These are phyloP conservation scores for Vitis rupestris DNA, from an alignment of 164 flowering plant genomes.

Conservation along the genomic window DNA sequence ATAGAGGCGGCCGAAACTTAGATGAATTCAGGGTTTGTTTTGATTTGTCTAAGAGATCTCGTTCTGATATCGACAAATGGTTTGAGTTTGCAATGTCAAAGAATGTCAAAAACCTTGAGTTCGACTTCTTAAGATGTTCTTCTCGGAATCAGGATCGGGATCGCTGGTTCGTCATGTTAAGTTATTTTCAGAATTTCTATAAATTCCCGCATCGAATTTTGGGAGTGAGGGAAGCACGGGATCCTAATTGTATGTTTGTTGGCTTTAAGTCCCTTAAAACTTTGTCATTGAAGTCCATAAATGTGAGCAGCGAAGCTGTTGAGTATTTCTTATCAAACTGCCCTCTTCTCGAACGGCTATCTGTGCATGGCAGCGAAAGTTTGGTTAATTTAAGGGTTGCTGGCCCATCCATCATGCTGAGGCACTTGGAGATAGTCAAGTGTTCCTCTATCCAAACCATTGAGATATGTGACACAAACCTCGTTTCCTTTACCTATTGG, in stretches of 20 bases:
- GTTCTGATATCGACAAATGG: conserved; percentile 12
- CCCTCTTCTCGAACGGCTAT: conserved; percentile 5
- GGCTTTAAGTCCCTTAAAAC: conserved; percentile 11
- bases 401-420: conserved; percentile 5
- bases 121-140: conserved; percentile 14
- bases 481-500: conserved; percentile 15
- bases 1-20: background rate
- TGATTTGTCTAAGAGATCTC: conserved; percentile 12
- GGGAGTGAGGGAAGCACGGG: background rate
- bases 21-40: conserved; percentile 13
- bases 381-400: conserved; percentile 13
- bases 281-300: conserved; percentile 12
- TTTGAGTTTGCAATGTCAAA: conserved; percentile 14
- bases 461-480: conserved; percentile 13
- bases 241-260: background rate
- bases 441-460: conserved; percentile 9
- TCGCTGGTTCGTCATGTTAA: background rate
- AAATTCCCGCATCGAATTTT: background rate
- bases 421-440: conserved; percentile 13
- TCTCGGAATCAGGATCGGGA: background rate
- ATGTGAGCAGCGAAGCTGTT: conserved; percentile 14
- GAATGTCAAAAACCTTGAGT: conserved; percentile 15
- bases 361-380: conserved; percentile 10
- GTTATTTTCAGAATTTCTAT: too few relatives aligned
- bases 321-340: conserved; percentile 6